phyloP scores from a whole-genome alignment of 306 rosid species.

The Rubus idaeus region DNA sequence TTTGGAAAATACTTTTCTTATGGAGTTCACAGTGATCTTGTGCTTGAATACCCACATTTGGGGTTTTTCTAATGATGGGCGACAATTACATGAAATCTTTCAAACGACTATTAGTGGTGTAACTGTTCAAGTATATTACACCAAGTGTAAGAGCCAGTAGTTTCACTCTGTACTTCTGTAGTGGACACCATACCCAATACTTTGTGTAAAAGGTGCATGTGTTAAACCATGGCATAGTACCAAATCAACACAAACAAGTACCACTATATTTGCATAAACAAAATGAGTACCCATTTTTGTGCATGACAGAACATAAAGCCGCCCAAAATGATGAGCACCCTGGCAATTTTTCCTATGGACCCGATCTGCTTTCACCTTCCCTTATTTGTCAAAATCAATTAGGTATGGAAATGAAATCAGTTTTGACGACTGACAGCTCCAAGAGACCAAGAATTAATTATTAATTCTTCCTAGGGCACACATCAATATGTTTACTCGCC shows the following conservation, averaged over 20 bases:
- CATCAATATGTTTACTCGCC: neutral
- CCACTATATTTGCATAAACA: neutral
- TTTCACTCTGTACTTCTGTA: neutral
- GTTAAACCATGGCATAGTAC: neutral
- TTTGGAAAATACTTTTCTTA: no score
- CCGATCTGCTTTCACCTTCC: neutral
- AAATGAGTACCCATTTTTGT: slow-evolving; percentile 1
- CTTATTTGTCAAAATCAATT: neutral
- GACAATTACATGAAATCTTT: slow-evolving; percentile 1
- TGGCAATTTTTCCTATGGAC: neutral
- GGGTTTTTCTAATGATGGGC: neutral
- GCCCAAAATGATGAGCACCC: neutral
- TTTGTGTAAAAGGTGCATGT: slow-evolving; percentile 4
- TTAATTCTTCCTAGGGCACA: neutral
- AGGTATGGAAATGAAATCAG: neutral
- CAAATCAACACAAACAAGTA: slow-evolving; percentile 7
- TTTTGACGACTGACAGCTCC: neutral
- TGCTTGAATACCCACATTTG: neutral
- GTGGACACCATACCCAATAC: neutral
- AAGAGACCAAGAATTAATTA: neutral
- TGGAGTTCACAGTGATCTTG: neutral
- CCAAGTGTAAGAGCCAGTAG: neutral
- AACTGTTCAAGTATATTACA: no score
- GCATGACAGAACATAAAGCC: slow-evolving; percentile 9
- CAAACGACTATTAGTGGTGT: neutral